phyloP scores from a whole-genome alignment of 2,329 filamentous ascomycete genomes.

The Cladosporium phlei region DNA sequence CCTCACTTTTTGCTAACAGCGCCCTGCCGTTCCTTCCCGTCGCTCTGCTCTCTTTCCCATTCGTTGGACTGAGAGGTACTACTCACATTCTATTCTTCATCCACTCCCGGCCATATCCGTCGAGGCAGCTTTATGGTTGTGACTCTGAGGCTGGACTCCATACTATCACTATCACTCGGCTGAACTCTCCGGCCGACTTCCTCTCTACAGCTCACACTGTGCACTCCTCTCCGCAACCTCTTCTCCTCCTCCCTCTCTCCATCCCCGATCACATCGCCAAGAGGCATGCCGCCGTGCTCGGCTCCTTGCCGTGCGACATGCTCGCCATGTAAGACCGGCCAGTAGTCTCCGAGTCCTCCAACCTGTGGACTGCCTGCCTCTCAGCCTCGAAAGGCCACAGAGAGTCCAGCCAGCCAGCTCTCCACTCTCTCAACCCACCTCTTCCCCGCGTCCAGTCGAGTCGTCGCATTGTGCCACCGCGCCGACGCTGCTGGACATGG shows the following conservation, averaged over 20 bases:
- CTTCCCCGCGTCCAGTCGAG: too few species aligned
- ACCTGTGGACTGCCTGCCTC: too few species aligned
- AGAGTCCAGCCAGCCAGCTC: slow-evolving; percentile 6
- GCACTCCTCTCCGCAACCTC: background rate
- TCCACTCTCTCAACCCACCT: slow-evolving; percentile 8
- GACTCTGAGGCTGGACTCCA: too few species aligned
- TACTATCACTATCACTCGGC: too few species aligned
- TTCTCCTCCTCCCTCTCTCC: background rate
- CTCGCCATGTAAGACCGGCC: slow-evolving; percentile 3
- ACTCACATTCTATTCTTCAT: too few species aligned
- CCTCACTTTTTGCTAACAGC: background rate
- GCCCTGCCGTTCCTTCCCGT: background rate
- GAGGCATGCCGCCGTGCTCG: slow-evolving; percentile 11
- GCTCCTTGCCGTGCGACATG: slow-evolving; percentile 8
- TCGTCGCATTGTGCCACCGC: slow-evolving; percentile 11
- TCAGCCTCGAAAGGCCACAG: too few species aligned
- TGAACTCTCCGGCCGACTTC: background rate
- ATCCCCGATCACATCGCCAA: background rate
- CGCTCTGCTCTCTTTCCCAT: background rate
- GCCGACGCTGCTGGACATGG: too few species aligned
- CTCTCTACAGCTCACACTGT: background rate
- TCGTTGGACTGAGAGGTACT: too few species aligned
- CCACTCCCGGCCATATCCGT: too few species aligned
- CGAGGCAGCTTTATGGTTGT: too few species aligned
- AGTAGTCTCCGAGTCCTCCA: background rate